Evolutionary conservation across 1,284 basidiomycete species (phyloP).

Genomic region (Apiotrichum gamsii): DNA sequence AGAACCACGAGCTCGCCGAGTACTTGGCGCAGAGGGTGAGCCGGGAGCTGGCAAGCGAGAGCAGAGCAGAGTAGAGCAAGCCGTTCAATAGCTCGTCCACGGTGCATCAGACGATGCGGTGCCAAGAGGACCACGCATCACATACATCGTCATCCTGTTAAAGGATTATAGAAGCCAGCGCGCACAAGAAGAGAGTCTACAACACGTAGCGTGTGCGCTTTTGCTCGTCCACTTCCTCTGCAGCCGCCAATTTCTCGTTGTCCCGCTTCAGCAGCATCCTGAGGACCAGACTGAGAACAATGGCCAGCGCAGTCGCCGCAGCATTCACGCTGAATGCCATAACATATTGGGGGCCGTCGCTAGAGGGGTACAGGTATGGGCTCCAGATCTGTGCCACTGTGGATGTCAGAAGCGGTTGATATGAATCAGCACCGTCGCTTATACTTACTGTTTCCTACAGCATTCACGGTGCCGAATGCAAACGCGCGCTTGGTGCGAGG

Average conservation of each 20-base stretch:
- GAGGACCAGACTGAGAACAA: conserved; percentile 23
- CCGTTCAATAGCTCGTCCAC: no score
- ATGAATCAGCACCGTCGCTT: no score
- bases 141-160: no score
- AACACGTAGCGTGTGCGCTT: conserved; percentile 3
- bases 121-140: no score
- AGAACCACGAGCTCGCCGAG: no score
- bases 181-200: not conserved
- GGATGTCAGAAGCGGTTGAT: no score
- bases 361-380: conserved; percentile 33
- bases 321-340: conserved; percentile 32
- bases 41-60: no score
- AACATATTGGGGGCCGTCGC: conserved; percentile 24
- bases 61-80: no score
- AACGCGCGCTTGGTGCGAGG: conserved; percentile 33
- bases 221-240: not conserved
- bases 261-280: conserved; percentile 24
- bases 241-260: conserved; percentile 12
- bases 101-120: no score
- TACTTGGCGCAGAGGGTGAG: no score
- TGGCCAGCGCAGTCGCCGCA: conserved; percentile 23
- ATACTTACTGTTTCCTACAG: conserved; percentile 25
- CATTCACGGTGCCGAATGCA: conserved; percentile 38
- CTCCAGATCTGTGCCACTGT: conserved; percentile 35
- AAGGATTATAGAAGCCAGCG: no score